phyloP scores from a whole-genome alignment of 768 basidiomycete genomes.

The Tricholoma terreum region DNA sequence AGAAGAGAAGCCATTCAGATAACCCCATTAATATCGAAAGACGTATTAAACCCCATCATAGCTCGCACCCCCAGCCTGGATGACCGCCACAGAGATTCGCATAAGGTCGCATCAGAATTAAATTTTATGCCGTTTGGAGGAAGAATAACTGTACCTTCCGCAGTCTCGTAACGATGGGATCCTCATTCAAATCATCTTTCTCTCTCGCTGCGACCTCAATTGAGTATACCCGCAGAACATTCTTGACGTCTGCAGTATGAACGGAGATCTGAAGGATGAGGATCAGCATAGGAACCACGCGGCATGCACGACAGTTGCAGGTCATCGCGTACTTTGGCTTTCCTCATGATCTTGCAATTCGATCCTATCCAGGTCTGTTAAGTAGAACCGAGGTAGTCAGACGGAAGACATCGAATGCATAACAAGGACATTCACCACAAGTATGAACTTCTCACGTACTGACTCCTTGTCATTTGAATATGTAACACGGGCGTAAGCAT shows the following conservation, averaged over 20 bases:
- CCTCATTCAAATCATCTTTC: slow-evolving; percentile 83
- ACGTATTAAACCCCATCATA: slow-evolving; percentile 72
- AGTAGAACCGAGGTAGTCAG: slow-evolving; percentile 10
- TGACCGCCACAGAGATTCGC: slow-evolving; percentile 15
- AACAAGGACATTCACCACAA: slow-evolving; percentile 47
- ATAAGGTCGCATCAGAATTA: slow-evolving; percentile 12
- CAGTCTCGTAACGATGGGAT: slow-evolving; percentile 76
- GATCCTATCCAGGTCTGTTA: slow-evolving; percentile 74
- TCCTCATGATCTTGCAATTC: slow-evolving; percentile 85
- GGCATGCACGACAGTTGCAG: background rate
- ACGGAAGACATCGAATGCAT: slow-evolving; percentile 18
- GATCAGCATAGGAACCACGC: slow-evolving; percentile 25
- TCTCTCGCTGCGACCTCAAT: slow-evolving; percentile 87
- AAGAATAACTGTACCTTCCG: slow-evolving; percentile 59
- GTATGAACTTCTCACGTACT: slow-evolving; percentile 84
- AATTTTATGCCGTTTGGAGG: slow-evolving; percentile 7
- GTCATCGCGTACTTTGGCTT: slow-evolving; percentile 68
- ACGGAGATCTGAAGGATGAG: slow-evolving; percentile 73
- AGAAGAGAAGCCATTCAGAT: slow-evolving; percentile 6
- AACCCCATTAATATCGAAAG: slow-evolving; percentile 7
- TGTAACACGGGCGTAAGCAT: slow-evolving; percentile 78
- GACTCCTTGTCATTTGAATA: slow-evolving; percentile 88
- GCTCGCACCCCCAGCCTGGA: slow-evolving; percentile 82
- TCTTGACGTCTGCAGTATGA: slow-evolving; percentile 85
- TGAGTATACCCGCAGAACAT: slow-evolving; percentile 70